phyloP scores from a whole-genome alignment of 352 stramenopile genomes.

The Pythium brachiatum region DNA sequence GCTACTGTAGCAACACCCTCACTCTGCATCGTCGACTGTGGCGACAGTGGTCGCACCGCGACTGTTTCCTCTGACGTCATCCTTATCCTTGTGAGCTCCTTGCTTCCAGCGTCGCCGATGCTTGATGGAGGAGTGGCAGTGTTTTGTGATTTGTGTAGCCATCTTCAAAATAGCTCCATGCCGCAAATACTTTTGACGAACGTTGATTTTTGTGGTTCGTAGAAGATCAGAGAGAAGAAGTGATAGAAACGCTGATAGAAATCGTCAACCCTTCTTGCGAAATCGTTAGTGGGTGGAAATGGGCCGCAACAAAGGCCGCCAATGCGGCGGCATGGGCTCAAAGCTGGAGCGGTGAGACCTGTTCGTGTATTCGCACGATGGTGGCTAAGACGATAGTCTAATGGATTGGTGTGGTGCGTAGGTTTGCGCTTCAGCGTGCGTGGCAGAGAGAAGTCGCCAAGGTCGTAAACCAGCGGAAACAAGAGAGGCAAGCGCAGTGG shows the following conservation, averaged over 20 bases:
- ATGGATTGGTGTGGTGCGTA: slow-evolving; percentile 10
- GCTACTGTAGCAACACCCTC: neutral
- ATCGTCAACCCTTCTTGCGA: slow-evolving; percentile 4
- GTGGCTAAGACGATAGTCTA: neutral
- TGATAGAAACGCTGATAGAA: slow-evolving; percentile 4
- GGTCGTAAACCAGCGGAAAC: slow-evolving; percentile 37
- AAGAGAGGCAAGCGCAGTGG: slow-evolving; percentile 49
- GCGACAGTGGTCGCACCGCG: neutral
- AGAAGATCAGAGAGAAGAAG: neutral
- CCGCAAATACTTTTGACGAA: neutral
- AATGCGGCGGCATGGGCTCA: slow-evolving; percentile 65
- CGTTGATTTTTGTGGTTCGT: neutral
- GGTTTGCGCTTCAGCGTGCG: slow-evolving; percentile 57
- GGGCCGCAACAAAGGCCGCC: slow-evolving; percentile 71
- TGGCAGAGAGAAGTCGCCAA: slow-evolving; percentile 66
- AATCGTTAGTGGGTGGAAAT: slow-evolving; percentile 27
- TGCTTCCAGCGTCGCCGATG: neutral
- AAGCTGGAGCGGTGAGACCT: slow-evolving; percentile 64
- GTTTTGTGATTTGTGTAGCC: neutral
- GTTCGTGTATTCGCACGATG: neutral
- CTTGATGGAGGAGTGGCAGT: neutral
- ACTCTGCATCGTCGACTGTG: neutral
- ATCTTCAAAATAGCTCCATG: slow-evolving; percentile 1
- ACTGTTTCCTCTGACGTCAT: neutral
- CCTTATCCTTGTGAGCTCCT: neutral